phyloP scores from a whole-genome alignment of 768 basidiomycete genomes.

The Suillus ampliporus region DNA sequence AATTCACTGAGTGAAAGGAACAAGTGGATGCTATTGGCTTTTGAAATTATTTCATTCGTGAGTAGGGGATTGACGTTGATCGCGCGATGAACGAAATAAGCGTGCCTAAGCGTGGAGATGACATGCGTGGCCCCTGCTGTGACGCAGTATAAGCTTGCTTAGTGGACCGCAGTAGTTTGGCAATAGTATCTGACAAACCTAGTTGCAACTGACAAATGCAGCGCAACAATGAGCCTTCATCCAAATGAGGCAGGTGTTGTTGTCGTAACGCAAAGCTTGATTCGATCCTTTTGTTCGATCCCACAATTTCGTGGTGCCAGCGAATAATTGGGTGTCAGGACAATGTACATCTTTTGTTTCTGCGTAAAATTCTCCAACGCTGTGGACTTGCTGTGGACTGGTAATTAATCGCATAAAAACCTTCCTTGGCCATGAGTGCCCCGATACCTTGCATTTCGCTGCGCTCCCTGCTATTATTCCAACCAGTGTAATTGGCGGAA shows the following conservation, averaged over 20 bases:
- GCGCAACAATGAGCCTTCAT: neutral
- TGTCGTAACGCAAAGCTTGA: neutral
- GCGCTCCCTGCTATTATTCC: neutral
- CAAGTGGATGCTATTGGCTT: neutral
- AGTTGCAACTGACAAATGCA: neutral
- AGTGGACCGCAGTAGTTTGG: too few species aligned
- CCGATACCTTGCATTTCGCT: neutral
- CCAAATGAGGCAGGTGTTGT: constrained; percentile 32
- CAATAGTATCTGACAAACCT: neutral
- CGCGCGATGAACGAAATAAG: neutral
- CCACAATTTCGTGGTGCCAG: neutral
- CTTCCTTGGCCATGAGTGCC: neutral
- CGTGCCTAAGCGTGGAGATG: constrained; percentile 3
- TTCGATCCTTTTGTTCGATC: neutral
- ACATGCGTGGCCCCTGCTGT: neutral
- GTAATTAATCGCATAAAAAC: neutral
- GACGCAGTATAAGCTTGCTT: too few species aligned
- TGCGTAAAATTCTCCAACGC: neutral
- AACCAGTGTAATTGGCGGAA: neutral
- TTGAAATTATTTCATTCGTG: neutral
- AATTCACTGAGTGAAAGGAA: neutral
- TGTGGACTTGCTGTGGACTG: neutral
- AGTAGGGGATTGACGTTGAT: neutral
- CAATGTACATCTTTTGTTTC: constrained; percentile 5
- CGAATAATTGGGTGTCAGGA: neutral